Conservation (phyloP, 2,329 filamentous ascomycete species). For the Fusarium gaditjirri region DNA sequence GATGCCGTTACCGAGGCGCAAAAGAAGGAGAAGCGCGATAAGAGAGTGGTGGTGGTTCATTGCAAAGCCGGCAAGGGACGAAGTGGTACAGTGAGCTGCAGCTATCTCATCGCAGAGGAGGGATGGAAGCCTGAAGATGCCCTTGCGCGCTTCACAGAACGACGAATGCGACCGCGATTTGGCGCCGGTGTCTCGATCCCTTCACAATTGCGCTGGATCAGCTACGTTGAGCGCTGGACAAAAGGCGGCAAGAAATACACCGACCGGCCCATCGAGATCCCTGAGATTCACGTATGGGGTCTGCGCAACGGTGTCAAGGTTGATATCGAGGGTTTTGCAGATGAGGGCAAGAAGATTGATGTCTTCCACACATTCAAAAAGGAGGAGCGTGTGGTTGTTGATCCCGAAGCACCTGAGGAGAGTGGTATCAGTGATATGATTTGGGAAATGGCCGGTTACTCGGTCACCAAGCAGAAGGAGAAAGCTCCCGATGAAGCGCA, state of each 20-base stretch:
- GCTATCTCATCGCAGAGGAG: constrained; percentile 90
- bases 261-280: constrained; percentile 83
- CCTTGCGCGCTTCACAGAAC: constrained; percentile 73
- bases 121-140: constrained; percentile 66
- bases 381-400: constrained; percentile 76
- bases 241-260: constrained; percentile 79
- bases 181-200: constrained; percentile 92
- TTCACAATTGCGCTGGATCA: constrained; percentile 87
- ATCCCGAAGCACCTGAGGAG: constrained; percentile 64
- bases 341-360: constrained; percentile 90
- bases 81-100: constrained; percentile 87
- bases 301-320: constrained; percentile 89
- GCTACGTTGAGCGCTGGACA: constrained; percentile 90
- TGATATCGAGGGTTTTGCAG: constrained; percentile 82
- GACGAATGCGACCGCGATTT: constrained; percentile 89
- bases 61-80: constrained; percentile 97
- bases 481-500: constrained; percentile 53
- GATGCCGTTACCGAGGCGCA: constrained; percentile 38
- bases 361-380: constrained; percentile 82
- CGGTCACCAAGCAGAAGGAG: constrained; percentile 43
- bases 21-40: constrained; percentile 50
- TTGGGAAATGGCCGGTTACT: constrained; percentile 62
- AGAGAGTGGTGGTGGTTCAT: constrained; percentile 87
- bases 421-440: constrained; percentile 62
- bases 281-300: constrained; percentile 92